These are phyloP conservation scores for Russula dissimulans DNA, from an alignment of 768 basidiomycete genomes.

Conservation along the genomic window DNA sequence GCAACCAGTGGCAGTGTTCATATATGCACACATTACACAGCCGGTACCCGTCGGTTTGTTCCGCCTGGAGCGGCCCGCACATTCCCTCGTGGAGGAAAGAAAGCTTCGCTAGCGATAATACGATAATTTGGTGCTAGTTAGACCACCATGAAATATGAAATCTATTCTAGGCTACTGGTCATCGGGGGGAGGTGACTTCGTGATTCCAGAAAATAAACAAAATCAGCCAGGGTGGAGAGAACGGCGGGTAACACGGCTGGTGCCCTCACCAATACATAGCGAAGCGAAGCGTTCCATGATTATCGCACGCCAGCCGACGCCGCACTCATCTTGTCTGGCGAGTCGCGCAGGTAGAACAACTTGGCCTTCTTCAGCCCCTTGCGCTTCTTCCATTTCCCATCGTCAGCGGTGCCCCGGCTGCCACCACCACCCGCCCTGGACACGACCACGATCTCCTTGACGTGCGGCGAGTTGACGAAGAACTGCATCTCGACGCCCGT, in stretches of 20 bases:
- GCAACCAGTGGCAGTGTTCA: too few relatives aligned
- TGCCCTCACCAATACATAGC: neutral
- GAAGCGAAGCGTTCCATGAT: neutral
- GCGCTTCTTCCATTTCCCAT: constrained; percentile 10
- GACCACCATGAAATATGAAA: too few relatives aligned
- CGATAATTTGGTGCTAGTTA: too few relatives aligned
- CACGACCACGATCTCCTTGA: constrained; percentile 81
- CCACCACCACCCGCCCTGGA: constrained; percentile 1
- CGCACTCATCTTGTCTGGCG: constrained; percentile 77
- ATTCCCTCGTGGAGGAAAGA: too few relatives aligned
- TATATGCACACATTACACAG: too few relatives aligned
- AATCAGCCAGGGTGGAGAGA: neutral
- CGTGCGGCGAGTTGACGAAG: constrained; percentile 74
- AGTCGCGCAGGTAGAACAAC: constrained; percentile 72
- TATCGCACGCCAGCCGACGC: constrained; percentile 44
- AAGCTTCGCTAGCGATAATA: too few relatives aligned
- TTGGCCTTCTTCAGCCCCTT: constrained; percentile 70
- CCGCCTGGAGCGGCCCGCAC: too few relatives aligned
- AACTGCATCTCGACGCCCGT: constrained; percentile 92
- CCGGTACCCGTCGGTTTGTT: too few relatives aligned
- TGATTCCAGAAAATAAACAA: neutral
- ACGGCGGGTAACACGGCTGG: neutral
- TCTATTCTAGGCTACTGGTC: neutral
- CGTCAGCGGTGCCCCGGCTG: neutral
- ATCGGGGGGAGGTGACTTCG: neutral